Evolutionary conservation across 495 filamentous ascomycete genomes (phyloP), one percentile per base, ranked within the genome.

Genomic region (Podospora appendiculata): DNA sequence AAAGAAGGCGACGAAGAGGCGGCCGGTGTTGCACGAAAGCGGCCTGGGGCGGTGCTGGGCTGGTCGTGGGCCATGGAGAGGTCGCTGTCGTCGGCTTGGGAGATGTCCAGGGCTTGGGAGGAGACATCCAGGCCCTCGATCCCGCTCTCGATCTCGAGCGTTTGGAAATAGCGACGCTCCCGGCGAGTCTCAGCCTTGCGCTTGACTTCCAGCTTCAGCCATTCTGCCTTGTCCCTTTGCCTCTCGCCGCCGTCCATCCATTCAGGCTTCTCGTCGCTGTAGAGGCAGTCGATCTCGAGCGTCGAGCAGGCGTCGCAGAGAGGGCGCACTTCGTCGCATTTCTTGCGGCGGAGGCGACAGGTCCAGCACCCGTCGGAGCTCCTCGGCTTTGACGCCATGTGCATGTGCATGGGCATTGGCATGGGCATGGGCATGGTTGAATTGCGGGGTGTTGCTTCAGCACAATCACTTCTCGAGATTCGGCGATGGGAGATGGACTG

Each of bases 321-420:
- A 14, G 79, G 78, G 0, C 59, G 69, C 6, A 45, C 53, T 57
- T 78, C 72, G 51, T 82, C 78, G 59, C 78, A 80, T 58, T 78
- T 79, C 54, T 82, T 80, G 49, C 73, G 73, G 13, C 77, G 68
- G 11, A 79, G 68, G 8, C 78, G 69, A 55, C 77, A 82, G n/a
- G 77, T 80, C 77, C 78, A 80, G 57, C 79, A 79, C 18, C 76
- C 77, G 35, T 71, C 72, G 16, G 58, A 70, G 51, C 67, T 75
- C 47, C 70, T 50, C 4, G 57, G 48, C 45, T 61, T 68, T 32
- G 58, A 19, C 7, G 65, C 35, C 58, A 66, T 60, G 1, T 18
- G 10, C 10, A 40, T 11, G 7, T 2, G n/a, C 11, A 14, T 8
- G n/a, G 38, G 12, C 17, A 44, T 44, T 6, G 13, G n/a, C 8